Base-by-base conservation (phyloP, 768 basidiomycete species). In the Strobilomyces confusus region DNA sequence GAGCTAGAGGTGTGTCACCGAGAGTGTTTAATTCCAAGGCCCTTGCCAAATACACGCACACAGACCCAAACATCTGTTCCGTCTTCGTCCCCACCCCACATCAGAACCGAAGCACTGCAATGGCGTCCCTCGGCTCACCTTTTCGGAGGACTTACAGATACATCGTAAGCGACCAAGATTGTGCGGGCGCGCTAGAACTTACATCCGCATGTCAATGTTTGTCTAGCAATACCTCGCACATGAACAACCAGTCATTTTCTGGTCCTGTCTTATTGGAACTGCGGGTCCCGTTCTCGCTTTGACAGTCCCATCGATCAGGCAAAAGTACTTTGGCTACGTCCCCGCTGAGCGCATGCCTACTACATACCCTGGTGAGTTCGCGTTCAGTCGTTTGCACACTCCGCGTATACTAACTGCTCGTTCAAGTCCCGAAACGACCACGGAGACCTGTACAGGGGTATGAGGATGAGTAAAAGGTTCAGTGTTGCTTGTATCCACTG, bases 221-320 rank as follows among this genome's bases (percentile, higher is more conserved):
- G 20, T 25, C 11, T 47, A 95, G 92, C 90, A 92, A 92, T 82
- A 87, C 44, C 82, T 86, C 61, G 91, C 92, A 34, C 92, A 95
- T 72, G 92, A 95, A 72, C 83, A 81, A 63, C 92, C 92, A 26
- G 89, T 92, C 69, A 81, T 94, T 69, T 94, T 94, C 77, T 95
- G 85, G 73, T 92, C 92, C 12, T 77, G 84, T 66, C 70, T 84
- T 44, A 73, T 95, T 52, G 92, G 92, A 48, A 62, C 75, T 52
- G 77, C 84, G 61, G 92, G 92, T 2, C 92, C 92, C 12, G 73
- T 86, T 23, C 73, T 92, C 70, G 85, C 85, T 40, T 59, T 89
- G 40, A 73, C 76, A 38, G 78, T 94, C 17, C 92, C 92, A n/a
- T 88, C 91, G 19, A 78, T 94, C 58, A 86, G 90, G 52, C 73